These are phyloP conservation scores for Chrysosporium keratinophilum DNA, from an alignment of 2,329 filamentous ascomycete genomes.

Conservation along the genomic window DNA sequence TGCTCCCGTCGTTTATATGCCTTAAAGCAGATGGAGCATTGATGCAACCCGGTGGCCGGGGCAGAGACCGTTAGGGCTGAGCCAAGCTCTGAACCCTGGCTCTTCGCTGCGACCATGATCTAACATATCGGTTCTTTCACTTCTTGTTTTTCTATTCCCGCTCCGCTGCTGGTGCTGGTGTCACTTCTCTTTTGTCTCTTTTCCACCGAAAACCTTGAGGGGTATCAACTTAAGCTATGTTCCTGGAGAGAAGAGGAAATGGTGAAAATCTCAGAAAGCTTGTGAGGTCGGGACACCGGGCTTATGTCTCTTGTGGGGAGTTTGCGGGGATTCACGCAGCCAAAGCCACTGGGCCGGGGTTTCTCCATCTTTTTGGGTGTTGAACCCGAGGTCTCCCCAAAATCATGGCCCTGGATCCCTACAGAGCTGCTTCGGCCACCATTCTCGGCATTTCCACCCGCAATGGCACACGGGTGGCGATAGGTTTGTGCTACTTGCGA, in stretches of 20 bases:
- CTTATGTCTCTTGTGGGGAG: not conserved
- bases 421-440: too few relatives aligned
- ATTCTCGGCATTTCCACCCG: too few relatives aligned
- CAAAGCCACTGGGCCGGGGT: too few relatives aligned
- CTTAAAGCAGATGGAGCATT: constrained; percentile 3
- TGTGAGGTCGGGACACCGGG: not conserved
- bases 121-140: constrained; percentile 2
- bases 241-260: not conserved
- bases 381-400: too few relatives aligned
- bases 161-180: too few relatives aligned
- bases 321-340: not conserved
- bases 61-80: not conserved
- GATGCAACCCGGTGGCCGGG: not conserved
- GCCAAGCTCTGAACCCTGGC: constrained; percentile 2
- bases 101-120: not conserved
- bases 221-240: not conserved
- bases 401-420: too few relatives aligned
- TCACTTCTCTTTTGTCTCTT: not conserved
- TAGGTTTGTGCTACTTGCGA: too few relatives aligned
- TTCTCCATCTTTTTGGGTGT: too few relatives aligned
- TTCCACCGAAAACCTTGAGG: not conserved
- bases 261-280: not conserved
- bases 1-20: constrained; percentile 3
- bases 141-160: not conserved
- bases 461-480: too few relatives aligned